Evolutionary conservation across 164 flowering plant genomes (phyloP).

Genomic region (Hamamelis virginiana): DNA sequence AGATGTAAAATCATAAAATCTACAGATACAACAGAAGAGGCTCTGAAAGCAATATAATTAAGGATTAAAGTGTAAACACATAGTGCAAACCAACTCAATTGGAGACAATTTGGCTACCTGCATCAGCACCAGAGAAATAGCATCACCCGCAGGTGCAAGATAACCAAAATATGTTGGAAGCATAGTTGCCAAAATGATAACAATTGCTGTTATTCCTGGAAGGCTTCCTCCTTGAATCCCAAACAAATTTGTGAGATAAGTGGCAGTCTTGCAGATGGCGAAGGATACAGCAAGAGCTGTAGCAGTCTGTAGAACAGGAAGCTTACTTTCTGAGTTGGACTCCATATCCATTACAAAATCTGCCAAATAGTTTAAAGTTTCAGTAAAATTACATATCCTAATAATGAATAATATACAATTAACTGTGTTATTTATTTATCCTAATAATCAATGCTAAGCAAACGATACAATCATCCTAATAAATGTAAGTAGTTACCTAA

Average conservation of each 20-base stretch:
- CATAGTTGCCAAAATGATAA: conserved; percentile 63
- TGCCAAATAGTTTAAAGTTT: conserved; percentile 23
- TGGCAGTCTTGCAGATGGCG: conserved; percentile 59
- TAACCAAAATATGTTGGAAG: conserved; percentile 51
- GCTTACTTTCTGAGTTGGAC: conserved; percentile 32
- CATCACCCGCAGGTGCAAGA: conserved; percentile 83
- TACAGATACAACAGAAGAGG: no score
- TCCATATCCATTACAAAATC: conserved; percentile 34
- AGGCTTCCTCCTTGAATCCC: conserved; percentile 65
- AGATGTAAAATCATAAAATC: no score
- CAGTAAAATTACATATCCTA: background rate
- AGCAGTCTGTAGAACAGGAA: conserved; percentile 61
- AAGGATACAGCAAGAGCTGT: conserved; percentile 67
- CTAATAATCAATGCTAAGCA: background rate
- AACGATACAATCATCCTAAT: background rate
- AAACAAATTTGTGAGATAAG: conserved; percentile 36
- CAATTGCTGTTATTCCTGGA: conserved; percentile 66
- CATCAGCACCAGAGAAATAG: conserved; percentile 67
- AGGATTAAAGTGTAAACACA: background rate
- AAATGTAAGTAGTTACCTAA: background rate
- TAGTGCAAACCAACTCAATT: background rate
- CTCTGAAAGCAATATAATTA: no score
- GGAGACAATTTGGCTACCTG: conserved; percentile 45
- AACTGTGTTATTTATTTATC: background rate
- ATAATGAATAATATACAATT: background rate